Conservation (phyloP, 2,329 filamentous ascomycete species). For the Pseudogymnoascus sp. region DNA sequence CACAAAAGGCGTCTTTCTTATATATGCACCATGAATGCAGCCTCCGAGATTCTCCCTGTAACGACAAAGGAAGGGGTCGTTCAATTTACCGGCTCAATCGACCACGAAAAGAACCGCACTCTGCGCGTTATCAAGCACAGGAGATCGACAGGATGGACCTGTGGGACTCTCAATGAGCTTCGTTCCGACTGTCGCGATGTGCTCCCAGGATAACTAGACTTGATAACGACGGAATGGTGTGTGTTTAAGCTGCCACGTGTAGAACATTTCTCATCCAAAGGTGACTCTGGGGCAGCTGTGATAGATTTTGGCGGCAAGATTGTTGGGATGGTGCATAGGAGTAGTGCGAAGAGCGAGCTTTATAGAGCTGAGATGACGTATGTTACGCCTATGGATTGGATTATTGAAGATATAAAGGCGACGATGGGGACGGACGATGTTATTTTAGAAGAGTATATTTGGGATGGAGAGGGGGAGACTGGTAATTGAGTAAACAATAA, state of each 20-base stretch:
- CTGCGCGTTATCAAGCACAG: background rate
- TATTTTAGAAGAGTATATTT: background rate
- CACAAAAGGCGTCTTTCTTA: background rate
- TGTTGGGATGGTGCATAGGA: conserved; percentile 6
- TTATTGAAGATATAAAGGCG: background rate
- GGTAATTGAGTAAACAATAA: background rate
- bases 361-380: background rate
- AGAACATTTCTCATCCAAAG: background rate
- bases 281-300: conserved; percentile 1
- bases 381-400: conserved; percentile 7
- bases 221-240: conserved; percentile 5
- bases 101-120: background rate
- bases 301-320: background rate
- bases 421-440: background rate
- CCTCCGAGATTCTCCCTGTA: background rate
- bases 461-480: background rate
- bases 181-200: conserved; percentile 5
- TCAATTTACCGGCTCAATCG: background rate
- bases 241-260: background rate
- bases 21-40: background rate
- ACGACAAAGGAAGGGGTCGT: background rate
- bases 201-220: background rate
- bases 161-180: background rate
- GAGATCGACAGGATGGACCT: background rate
- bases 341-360: background rate